These are phyloP conservation scores for Spergularia marina DNA, from an alignment of 148 eudicot species.

Conservation along the genomic window DNA sequence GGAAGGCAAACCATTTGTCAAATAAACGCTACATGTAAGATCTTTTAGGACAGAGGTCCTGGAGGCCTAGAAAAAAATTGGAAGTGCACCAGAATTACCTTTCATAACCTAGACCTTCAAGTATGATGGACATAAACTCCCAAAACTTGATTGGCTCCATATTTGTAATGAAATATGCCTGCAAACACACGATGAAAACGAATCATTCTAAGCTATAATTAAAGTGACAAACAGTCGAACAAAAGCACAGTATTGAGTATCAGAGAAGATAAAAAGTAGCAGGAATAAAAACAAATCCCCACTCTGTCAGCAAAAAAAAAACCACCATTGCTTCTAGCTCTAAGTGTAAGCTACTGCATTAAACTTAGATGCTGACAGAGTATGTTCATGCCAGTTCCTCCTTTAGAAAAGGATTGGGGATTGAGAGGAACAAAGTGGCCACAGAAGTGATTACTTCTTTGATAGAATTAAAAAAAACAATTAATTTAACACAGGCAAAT, in stretches of 20 bases:
- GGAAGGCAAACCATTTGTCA: neutral
- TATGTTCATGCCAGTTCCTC: neutral
- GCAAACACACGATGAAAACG: slow-evolving; percentile 23
- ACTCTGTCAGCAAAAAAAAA: neutral
- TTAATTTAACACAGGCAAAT: neutral
- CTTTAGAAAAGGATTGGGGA: neutral
- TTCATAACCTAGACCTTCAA: slow-evolving; percentile 94
- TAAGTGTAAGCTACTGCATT: neutral
- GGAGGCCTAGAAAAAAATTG: neutral
- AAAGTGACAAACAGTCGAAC: neutral
- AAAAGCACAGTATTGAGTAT: neutral
- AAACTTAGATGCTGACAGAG: neutral
- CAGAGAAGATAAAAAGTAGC: neutral
- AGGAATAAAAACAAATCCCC: neutral
- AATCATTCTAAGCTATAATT: neutral
- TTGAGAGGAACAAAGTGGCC: neutral
- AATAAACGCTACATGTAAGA: neutral
- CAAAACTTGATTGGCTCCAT: slow-evolving; percentile 91
- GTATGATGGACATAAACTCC: slow-evolving; percentile 89
- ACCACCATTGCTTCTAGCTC: neutral
- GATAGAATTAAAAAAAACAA: neutral
- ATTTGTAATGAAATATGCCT: slow-evolving; percentile 95
- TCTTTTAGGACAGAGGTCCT: neutral
- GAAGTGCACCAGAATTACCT: slow-evolving; percentile 46
- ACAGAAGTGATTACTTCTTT: neutral